A percentile compares a stretch with the other conserved stretches of the same genome.
phyloP scores from a whole-genome alignment of 2,329 filamentous ascomycete genomes.

The Hypoxylon sp. region DNA sequence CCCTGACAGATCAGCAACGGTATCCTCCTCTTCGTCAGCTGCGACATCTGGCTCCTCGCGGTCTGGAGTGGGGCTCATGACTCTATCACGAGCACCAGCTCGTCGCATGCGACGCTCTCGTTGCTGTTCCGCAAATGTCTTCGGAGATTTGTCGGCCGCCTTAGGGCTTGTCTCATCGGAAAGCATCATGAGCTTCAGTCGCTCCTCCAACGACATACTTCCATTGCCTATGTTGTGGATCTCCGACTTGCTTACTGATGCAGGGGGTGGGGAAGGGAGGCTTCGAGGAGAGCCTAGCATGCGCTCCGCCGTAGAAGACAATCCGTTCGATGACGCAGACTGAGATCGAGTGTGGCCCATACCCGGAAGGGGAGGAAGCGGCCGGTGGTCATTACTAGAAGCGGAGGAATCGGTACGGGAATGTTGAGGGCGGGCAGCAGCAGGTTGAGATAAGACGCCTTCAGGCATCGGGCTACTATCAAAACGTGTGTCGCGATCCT shows the following conservation, averaged over 20 bases:
- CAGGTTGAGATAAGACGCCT: constrained; percentile 56
- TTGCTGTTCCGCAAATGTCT: constrained; percentile 74
- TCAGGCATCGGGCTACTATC: constrained; percentile 78
- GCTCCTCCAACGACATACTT: constrained; percentile 87
- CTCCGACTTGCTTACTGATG: constrained; percentile 79
- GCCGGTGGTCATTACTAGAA: constrained; percentile 85
- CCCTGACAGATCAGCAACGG: constrained; percentile 70
- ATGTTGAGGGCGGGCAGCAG: constrained; percentile 66
- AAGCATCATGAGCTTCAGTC: constrained; percentile 89
- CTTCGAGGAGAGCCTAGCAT: constrained; percentile 75
- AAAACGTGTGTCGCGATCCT: constrained; percentile 79
- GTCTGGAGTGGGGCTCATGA: constrained; percentile 59
- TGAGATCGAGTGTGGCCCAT: constrained; percentile 60
- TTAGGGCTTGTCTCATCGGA: constrained; percentile 68
- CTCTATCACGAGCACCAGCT: constrained; percentile 65
- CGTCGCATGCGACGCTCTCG: constrained; percentile 77
- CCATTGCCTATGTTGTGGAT: constrained; percentile 80
- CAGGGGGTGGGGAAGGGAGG: constrained; percentile 80
- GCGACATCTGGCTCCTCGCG: constrained; percentile 55
- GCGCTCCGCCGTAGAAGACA: constrained; percentile 79
- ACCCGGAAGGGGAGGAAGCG: constrained; percentile 86
- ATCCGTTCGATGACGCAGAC: constrained; percentile 72
- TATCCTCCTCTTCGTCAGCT: constrained; percentile 68
- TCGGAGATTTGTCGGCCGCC: constrained; percentile 51
- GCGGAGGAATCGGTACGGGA: constrained; percentile 78